These are phyloP conservation scores for Gremmenia infestans DNA, from an alignment of 2,329 filamentous ascomycete species.

Conservation along the genomic window DNA sequence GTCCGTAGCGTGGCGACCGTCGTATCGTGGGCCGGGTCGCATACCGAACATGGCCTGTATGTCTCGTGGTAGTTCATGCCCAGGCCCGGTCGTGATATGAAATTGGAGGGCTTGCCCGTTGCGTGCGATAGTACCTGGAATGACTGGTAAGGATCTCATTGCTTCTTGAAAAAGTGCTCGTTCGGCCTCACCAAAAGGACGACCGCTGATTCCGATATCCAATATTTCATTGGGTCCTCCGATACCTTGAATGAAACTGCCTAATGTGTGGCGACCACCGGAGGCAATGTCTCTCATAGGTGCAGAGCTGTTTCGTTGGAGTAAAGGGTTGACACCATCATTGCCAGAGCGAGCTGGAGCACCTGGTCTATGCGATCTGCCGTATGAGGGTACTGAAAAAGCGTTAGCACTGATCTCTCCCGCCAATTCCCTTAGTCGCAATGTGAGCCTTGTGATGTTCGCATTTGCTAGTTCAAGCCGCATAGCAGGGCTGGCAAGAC, in stretches of 20 bases:
- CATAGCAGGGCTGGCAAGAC: no score
- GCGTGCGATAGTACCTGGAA: slow-evolving; percentile 32
- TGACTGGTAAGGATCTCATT: slow-evolving; percentile 30
- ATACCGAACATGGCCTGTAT: slow-evolving; percentile 40
- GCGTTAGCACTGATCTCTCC: slow-evolving; percentile 28
- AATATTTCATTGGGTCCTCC: slow-evolving; percentile 32
- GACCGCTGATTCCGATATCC: slow-evolving; percentile 29
- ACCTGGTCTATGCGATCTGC: slow-evolving; percentile 49
- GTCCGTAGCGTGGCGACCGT: slow-evolving; percentile 26
- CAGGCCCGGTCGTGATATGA: slow-evolving; percentile 49
- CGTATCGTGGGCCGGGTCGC: slow-evolving; percentile 19
- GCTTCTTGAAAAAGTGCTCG: slow-evolving; percentile 26
- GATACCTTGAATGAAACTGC: slow-evolving; percentile 47
- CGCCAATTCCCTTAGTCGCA: no score
- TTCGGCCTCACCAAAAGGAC: slow-evolving; percentile 29
- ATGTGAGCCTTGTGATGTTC: no score
- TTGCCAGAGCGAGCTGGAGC: slow-evolving; percentile 55
- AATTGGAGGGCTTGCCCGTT: slow-evolving; percentile 53
- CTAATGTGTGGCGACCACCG: slow-evolving; percentile 44
- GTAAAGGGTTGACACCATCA: slow-evolving; percentile 81
- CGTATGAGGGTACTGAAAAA: slow-evolving; percentile 34
- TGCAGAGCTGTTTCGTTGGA: slow-evolving; percentile 55
- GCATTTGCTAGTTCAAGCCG: no score
- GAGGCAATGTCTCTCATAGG: slow-evolving; percentile 38
- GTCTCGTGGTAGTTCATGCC: slow-evolving; percentile 47